Conservation (phyloP, 179 eudicot species). For the Beta corolliflora region DNA sequence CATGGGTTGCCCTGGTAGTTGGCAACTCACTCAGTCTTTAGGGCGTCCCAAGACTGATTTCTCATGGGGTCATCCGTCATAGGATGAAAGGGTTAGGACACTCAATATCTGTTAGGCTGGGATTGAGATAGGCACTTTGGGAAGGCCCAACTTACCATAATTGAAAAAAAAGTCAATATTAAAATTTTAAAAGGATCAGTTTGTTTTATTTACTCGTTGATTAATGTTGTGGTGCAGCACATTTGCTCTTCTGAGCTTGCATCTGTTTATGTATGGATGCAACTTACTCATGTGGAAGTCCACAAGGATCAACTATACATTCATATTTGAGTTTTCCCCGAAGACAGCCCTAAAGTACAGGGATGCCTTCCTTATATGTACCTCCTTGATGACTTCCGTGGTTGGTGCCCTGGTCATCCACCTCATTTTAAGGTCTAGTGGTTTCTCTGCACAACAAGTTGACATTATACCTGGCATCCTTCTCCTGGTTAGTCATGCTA, state of each 20-base stretch:
- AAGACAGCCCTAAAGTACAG: constrained; percentile 75
- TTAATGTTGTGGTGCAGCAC: constrained; percentile 54
- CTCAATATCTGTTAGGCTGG: neutral
- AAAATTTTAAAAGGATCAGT: neutral
- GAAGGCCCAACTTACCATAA: neutral
- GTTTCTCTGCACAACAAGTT: constrained; percentile 56
- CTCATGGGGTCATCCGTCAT: neutral
- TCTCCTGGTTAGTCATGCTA: constrained; percentile 56
- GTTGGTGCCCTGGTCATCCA: constrained; percentile 81
- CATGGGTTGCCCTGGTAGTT: neutral
- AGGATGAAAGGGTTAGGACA: neutral
- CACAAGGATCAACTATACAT: constrained; percentile 79
- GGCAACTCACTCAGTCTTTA: neutral
- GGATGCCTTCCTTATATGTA: constrained; percentile 85
- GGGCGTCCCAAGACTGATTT: neutral
- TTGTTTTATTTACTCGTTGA: neutral
- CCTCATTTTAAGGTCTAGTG: constrained; percentile 67
- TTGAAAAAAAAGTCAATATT: neutral
- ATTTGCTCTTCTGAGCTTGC: constrained; percentile 93
- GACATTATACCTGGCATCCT: constrained; percentile 80
- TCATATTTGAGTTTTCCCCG: constrained; percentile 85
- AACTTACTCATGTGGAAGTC: constrained; percentile 88
- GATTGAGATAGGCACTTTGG: neutral
- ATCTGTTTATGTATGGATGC: constrained; percentile 94
- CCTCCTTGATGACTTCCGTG: constrained; percentile 81